Base-by-base conservation (phyloP, 208 protist species). In the Novymonas esmeraldas region DNA sequence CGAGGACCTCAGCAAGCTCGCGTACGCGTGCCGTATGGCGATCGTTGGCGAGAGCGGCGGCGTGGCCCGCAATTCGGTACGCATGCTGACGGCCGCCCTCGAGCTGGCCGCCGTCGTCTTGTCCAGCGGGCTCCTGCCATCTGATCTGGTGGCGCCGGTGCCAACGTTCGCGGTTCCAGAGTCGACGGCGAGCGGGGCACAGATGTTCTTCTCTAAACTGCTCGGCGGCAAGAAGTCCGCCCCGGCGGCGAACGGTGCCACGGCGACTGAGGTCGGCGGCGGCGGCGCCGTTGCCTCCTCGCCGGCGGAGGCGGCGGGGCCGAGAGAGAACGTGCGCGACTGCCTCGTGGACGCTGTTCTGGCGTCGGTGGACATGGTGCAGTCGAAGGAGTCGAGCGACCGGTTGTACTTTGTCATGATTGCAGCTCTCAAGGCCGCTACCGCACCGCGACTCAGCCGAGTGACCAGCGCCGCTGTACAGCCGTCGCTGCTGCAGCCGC, bases 331-430 rank as follows among this genome's bases (percentile, higher is more conserved):
- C 39, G 72, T 89, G 50, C 81, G 85, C 50, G 57, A 76, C n/a
- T 22, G 52, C 20, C 66, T 95, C 11, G 81, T 92, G 29, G 86
- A 95, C 61, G 83, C 78, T 2, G 76, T 95, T 14, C 50, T 95
- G 33, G 48, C 74, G 6, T 68, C 77, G 28, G 62, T 73, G 1
- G 64, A 79, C 10, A 38, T 71, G 11, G 69, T 85, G 16, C 71
- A 75, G 45, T 34, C 60, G 1, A 81, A 76, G 38, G 85, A 92
- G 42, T 58, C 73, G 4, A 87, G 48, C 18, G 85, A 95, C 24
- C 84, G 79, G 33, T 44, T 90, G 13, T 64, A 60, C 38, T 89
- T 89, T 75, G 78, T 81, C 9, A 84, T 81, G 39, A 82, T 95
- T 55, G 69, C 76, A 1, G 71, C 85, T 18, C 77, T 95, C 11